phyloP scores from a whole-genome alignment of 768 basidiomycete species.

The Pleurotus tuoliensis region DNA sequence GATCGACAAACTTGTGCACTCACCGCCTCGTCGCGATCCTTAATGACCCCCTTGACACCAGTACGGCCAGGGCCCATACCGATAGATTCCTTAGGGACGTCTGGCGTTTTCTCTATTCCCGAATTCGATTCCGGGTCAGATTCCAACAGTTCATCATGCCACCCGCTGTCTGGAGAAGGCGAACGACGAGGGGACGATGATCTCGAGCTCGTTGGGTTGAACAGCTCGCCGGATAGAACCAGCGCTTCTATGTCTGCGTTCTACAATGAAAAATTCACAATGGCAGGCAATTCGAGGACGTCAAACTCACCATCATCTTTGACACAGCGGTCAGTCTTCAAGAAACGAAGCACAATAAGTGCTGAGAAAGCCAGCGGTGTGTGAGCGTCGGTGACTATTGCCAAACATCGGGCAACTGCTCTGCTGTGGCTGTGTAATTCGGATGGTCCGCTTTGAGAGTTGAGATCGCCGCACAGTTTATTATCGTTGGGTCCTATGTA shows the following conservation, averaged over 20 bases:
- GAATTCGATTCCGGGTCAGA: conserved; percentile 27
- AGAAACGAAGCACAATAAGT: too few relatives aligned
- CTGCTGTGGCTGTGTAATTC: too few relatives aligned
- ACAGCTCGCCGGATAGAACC: conserved; percentile 75
- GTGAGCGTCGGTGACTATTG: too few relatives aligned
- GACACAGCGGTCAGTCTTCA: background rate
- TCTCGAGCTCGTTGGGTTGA: conserved; percentile 43
- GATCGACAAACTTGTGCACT: background rate
- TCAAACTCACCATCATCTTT: background rate
- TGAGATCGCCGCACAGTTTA: too few relatives aligned
- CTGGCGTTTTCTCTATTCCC: background rate
- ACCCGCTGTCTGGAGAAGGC: conserved; percentile 54
- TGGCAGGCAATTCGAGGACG: background rate
- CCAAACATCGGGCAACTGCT: too few relatives aligned
- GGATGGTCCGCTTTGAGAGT: too few relatives aligned
- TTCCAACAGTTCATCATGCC: conserved; percentile 49
- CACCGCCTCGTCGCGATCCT: conserved; percentile 72
- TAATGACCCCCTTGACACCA: conserved; percentile 85
- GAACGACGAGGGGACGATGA: conserved; percentile 64
- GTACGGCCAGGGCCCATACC: conserved; percentile 86
- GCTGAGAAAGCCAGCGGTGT: too few relatives aligned
- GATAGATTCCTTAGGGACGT: conserved; percentile 47
- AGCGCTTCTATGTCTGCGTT: conserved; percentile 60
- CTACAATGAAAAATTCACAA: conserved; percentile 9
- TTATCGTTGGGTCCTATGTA: too few relatives aligned